A percentile compares a stretch with the other conserved stretches of the same genome.
phyloP scores from a whole-genome alignment of 2,329 filamentous ascomycete species.

The Fusarium azukiicola region DNA sequence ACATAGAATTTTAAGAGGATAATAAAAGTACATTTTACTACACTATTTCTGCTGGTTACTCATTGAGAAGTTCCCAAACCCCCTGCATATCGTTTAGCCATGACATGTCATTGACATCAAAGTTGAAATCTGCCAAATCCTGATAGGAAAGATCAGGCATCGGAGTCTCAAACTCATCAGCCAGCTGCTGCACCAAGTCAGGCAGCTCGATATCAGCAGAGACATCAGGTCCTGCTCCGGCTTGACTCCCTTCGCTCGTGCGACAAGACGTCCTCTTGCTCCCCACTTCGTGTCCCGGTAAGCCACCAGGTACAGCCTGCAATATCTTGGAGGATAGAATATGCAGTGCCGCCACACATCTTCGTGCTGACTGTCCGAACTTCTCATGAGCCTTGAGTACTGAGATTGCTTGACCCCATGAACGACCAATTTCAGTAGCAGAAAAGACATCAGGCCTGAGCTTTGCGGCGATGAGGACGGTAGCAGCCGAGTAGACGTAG shows the following conservation, averaged over 20 bases:
- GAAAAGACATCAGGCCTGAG: constrained; percentile 59
- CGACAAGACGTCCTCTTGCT: background rate
- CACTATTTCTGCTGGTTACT: constrained; percentile 21
- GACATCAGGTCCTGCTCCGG: background rate
- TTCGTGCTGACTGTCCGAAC: constrained; percentile 58
- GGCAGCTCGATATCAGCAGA: constrained; percentile 22
- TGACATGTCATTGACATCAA: constrained; percentile 59
- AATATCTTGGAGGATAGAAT: constrained; percentile 61
- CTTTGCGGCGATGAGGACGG: constrained; percentile 61
- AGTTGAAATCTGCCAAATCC: constrained; percentile 54
- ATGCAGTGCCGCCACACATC: constrained; percentile 59
- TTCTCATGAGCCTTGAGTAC: constrained; percentile 59
- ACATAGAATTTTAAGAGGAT: background rate
- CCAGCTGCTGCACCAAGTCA: constrained; percentile 43
- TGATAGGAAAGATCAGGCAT: constrained; percentile 48
- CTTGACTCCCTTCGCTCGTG: background rate
- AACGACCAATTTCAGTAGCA: constrained; percentile 50
- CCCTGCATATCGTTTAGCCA: constrained; percentile 61
- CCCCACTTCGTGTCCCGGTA: background rate
- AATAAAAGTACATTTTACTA: constrained; percentile 19
- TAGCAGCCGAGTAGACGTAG: constrained; percentile 63
- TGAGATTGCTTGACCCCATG: constrained; percentile 60
- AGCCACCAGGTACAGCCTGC: constrained; percentile 43
- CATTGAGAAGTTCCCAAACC: constrained; percentile 56
- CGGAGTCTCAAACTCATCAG: constrained; percentile 49